A percentile compares a stretch with the other conserved stretches of the same genome.
Conservation (phyloP, 768 basidiomycete species). For the Fibroporia radiculosa region DNA sequence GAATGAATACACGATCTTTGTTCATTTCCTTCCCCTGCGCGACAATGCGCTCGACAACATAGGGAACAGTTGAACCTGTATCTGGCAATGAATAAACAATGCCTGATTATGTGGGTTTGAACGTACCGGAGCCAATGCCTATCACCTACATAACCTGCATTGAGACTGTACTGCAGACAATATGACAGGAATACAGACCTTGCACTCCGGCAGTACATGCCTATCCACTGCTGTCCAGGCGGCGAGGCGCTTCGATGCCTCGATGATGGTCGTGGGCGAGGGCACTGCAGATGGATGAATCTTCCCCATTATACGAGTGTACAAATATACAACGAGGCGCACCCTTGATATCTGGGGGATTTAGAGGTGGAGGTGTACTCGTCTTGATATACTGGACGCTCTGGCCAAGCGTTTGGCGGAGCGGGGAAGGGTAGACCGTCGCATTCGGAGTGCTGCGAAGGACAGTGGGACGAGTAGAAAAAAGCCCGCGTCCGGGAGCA, state of each 20-base stretch:
- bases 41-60: conserved; percentile 91
- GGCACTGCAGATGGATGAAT: conserved; percentile 7
- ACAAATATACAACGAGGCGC: neutral
- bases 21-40: conserved; percentile 75
- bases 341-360: conserved; percentile 8
- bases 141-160: conserved; percentile 54
- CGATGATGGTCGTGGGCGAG: conserved; percentile 41
- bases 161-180: neutral
- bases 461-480: neutral
- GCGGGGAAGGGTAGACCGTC: conserved; percentile 15
- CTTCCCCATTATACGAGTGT: neutral
- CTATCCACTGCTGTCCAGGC: conserved; percentile 93
- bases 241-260: conserved; percentile 82
- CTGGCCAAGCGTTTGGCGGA: conserved; percentile 12
- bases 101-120: conserved; percentile 5
- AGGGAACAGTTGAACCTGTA: conserved; percentile 89
- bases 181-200: conserved; percentile 36
- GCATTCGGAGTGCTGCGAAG: conserved; percentile 16
- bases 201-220: conserved; percentile 76
- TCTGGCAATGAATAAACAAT: neutral
- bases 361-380: neutral
- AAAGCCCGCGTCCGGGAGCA: conserved; percentile 6
- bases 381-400: conserved; percentile 6
- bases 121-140: conserved; percentile 76
- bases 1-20: conserved; percentile 78